Evolutionary conservation across 106 monocot genomes (phyloP), one percentile per base, ranked within the genome.

Genomic region (Platanthera guangdongensis): DNA sequence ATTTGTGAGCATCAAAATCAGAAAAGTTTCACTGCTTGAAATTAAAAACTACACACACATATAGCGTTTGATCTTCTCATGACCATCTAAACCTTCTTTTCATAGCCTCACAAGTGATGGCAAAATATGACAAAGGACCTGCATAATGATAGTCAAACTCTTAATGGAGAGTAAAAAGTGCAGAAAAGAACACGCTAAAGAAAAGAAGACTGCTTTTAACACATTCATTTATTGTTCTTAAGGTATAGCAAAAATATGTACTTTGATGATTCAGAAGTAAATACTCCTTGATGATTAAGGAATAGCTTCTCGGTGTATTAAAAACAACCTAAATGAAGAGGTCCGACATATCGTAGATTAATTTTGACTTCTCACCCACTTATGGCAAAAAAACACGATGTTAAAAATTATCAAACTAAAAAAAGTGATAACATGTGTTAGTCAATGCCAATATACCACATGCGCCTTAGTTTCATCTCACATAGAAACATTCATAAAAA

Each of bases 51-150:
- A 87, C 72, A 92, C 97, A 86, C 88, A 99, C 99, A 99, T 94
- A 84, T 99, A 94, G 77, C 92, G 85, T 87, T 99, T 99, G 68
- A 99, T 94, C 92, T 99, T 99, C 84, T 99, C 99, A 74, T 99
- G 99, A 30, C 90, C 92, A 90, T 99, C 99, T 86, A 99, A 87
- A 70, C 99, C 99, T 85, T 94, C 99, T 78, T 94, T 99, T 67
- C 99, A 83, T 73, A 99, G 77, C 90, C 90, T 94, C 76, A 92
- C 87, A 15, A 94, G 80, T 18, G 99, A 94, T 71, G 99, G 99
- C 82, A 99, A 54, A 78, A 85, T 77, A 69, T 99, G 94, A 76
- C 94, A 92, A 67, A 99, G 90, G 55, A 99, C 90, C 91, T 94
- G 49, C 54, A 65, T 68, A 49, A 65, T n/a, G 18, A 16, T 8